Evolutionary conservation across 345 rosid species (phyloP).

Genomic region (Heritiera fomes): DNA sequence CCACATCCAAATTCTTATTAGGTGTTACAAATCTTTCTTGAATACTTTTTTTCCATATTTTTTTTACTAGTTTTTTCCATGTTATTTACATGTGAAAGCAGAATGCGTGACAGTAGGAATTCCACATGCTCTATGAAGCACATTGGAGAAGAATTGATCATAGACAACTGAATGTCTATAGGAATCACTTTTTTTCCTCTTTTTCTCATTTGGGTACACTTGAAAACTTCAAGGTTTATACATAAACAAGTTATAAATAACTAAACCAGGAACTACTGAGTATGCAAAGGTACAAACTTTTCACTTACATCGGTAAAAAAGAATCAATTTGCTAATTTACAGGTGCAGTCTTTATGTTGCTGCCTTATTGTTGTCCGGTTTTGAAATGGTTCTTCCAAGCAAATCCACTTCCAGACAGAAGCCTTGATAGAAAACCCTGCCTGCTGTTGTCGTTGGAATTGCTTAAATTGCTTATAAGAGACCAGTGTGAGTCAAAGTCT

Average conservation of each 20-base stretch:
- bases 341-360: neutral
- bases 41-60: no score
- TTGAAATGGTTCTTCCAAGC: conserved; percentile 24
- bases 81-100: neutral
- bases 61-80: neutral
- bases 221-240: neutral
- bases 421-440: conserved; percentile 67
- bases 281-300: neutral
- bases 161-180: neutral
- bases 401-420: conserved; percentile 72
- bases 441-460: conserved; percentile 32
- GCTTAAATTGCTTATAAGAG: conserved; percentile 68
- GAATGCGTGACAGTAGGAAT: neutral
- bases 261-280: neutral
- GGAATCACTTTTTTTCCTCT: neutral
- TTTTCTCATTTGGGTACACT: neutral
- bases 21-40: no score
- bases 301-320: neutral
- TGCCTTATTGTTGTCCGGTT: conserved; percentile 11
- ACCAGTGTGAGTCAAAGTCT: conserved; percentile 80
- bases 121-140: neutral
- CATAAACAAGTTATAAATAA: neutral
- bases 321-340: neutral
- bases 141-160: neutral
- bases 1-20: no score